phyloP scores from a whole-genome alignment of 306 rosid species.

The Pachyrhizus erosus region DNA sequence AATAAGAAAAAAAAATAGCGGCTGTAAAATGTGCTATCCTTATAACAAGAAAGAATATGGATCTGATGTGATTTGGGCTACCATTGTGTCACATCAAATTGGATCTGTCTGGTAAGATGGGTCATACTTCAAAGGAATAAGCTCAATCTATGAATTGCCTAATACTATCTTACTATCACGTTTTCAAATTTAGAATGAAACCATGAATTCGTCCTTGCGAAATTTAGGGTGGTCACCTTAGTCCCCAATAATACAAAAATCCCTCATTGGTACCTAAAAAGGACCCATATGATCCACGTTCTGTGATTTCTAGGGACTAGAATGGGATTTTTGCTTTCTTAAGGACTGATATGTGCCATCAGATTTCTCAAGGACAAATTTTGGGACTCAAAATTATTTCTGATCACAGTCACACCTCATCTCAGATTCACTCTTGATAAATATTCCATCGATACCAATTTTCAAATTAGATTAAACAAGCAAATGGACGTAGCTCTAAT shows the following conservation, averaged over 20 bases:
- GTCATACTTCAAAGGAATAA: constrained; percentile 4
- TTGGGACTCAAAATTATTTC: neutral
- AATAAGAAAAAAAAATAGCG: neutral
- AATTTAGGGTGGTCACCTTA: neutral
- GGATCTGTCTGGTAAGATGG: neutral
- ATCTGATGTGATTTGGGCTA: neutral
- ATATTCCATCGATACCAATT: neutral
- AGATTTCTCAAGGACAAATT: neutral
- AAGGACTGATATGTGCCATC: neutral
- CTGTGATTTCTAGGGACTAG: neutral
- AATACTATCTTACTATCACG: neutral
- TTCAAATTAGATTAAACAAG: neutral
- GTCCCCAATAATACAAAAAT: neutral
- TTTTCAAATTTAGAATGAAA: neutral
- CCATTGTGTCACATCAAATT: neutral
- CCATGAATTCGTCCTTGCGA: neutral
- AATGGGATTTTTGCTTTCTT: neutral
- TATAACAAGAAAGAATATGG: neutral
- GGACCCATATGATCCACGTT: neutral
- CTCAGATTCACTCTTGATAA: neutral
- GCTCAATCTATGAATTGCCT: neutral
- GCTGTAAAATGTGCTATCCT: neutral
- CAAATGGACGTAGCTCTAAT: neutral
- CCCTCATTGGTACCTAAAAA: neutral
- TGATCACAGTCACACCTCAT: neutral